A percentile compares a stretch with the other conserved stretches of the same genome.
Evolutionary conservation across 2,329 filamentous ascomycete species (phyloP).

Genomic region (Pyrenophora graminea): DNA sequence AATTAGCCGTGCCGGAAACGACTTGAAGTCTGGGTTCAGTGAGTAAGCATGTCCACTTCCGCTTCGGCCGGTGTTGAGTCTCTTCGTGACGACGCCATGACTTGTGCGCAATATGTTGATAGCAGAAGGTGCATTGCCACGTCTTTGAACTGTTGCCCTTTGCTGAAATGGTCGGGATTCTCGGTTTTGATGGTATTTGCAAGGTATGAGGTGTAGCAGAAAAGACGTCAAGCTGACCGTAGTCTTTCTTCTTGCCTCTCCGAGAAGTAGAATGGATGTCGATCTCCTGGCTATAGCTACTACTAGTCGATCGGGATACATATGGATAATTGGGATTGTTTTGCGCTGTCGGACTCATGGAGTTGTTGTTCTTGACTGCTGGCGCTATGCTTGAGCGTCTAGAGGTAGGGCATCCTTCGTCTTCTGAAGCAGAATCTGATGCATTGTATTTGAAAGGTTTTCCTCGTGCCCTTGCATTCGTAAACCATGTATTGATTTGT

Average conservation of each 20-base stretch:
- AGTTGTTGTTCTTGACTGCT: slow-evolving; percentile 7
- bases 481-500: slow-evolving; percentile 44
- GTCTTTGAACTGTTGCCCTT: slow-evolving; percentile 19
- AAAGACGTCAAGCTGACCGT: slow-evolving; percentile 25
- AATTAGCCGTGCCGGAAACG: slow-evolving; percentile 6
- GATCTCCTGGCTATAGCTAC: not conserved
- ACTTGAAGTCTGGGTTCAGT: slow-evolving; percentile 28
- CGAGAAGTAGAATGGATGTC: slow-evolving; percentile 26
- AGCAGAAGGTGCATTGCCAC: slow-evolving; percentile 46
- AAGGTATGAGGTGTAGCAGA: slow-evolving; percentile 18
- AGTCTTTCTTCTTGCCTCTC: slow-evolving; percentile 46
- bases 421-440: slow-evolving; percentile 19
- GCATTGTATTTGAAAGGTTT: slow-evolving; percentile 24
- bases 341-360: slow-evolving; percentile 7
- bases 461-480: slow-evolving; percentile 39
- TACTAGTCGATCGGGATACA: slow-evolving; percentile 8
- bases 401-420: slow-evolving; percentile 23
- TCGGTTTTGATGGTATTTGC: slow-evolving; percentile 8
- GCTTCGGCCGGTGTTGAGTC: slow-evolving; percentile 41
- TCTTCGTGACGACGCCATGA: slow-evolving; percentile 46
- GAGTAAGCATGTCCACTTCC: slow-evolving; percentile 42
- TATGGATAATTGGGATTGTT: slow-evolving; percentile 5
- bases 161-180: not conserved
- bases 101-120: slow-evolving; percentile 33
- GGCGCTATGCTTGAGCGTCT: slow-evolving; percentile 18